These are phyloP conservation scores for Lepiota brunneoincarnata DNA, from an alignment of 768 basidiomycete species.

Conservation along the genomic window DNA sequence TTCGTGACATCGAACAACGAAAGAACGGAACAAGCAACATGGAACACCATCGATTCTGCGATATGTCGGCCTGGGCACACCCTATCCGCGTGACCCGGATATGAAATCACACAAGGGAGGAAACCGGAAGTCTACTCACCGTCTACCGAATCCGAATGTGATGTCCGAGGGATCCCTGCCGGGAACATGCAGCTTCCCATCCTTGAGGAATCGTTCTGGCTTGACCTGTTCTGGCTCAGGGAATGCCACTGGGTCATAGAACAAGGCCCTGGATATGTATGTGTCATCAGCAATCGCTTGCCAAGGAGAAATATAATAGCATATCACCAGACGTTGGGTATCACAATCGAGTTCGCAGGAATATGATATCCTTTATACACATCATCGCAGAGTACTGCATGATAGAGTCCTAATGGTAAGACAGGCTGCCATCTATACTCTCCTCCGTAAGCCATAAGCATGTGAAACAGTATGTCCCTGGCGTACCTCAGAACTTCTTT, in stretches of 20 bases:
- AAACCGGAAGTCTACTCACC: constrained; percentile 27
- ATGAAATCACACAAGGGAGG: background rate
- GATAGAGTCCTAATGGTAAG: constrained; percentile 19
- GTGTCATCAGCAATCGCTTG: constrained; percentile 19
- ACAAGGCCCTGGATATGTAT: constrained; percentile 25
- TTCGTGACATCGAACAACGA: constrained; percentile 10
- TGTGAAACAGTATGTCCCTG: constrained; percentile 15
- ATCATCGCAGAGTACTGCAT: constrained; percentile 10
- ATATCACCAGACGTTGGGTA: too few relatives aligned
- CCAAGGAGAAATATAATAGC: background rate
- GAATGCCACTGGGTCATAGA: constrained; percentile 45
- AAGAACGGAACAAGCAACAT: constrained; percentile 25
- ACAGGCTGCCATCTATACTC: constrained; percentile 3
- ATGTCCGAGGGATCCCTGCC: constrained; percentile 43
- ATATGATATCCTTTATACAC: constrained; percentile 16
- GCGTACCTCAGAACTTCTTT: constrained; percentile 18
- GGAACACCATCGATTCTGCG: constrained; percentile 19
- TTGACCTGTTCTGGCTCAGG: constrained; percentile 42
- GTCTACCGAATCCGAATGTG: constrained; percentile 57
- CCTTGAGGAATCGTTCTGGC: constrained; percentile 48
- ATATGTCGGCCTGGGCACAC: constrained; percentile 4
- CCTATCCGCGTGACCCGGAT: constrained; percentile 4
- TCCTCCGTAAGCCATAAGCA: background rate
- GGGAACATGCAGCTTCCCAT: constrained; percentile 30
- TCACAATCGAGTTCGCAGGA: constrained; percentile 7